Evolutionary conservation across 192 early-diverging fungal species (phyloP), one percentile per base, ranked within the genome.

Genomic region (Coemansia sp.): DNA sequence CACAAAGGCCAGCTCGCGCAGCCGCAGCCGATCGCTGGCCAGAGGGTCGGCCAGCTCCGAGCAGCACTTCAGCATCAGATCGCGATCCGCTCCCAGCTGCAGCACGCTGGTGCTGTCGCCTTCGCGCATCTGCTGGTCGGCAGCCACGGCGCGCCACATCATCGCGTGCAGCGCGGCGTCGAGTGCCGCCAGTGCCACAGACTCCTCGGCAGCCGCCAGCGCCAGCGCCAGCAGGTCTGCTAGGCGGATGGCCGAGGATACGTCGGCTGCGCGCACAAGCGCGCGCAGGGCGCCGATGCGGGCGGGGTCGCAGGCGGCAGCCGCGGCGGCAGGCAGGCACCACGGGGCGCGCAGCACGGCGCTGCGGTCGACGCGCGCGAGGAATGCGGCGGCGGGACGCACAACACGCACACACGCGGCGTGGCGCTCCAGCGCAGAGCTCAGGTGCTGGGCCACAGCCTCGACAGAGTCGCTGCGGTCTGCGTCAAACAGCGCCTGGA

Each of bases 401-500:
- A 59, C 71, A 21, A 82, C 69, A 1, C 69, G 75, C 34, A 74
- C 65, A 25, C 73, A 34, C 17, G 65, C 58, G 68, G 74, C 75
- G 19, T 82, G 62, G 39, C 80, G 68, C 61, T 62, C 69, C 14
- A 82, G 75, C 38, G 68, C 75, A 6, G 62, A 34, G 8, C 48
- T 31, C 3, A 64, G 23, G 29, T 67, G 66, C 23, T 44, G 53
- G 3, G 75, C 66, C 1, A 72, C 46, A 1, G 63, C 72, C 3
- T 34, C 31, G 5, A 82, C 53, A 2, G 63, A 51, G 37, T 65
- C 66, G 0, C 66, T 63, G 53, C 69, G 64, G 51, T 72, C 48
- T 6, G 71, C 72, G 44, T 82, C 80, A 45, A 82, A 82, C 59
- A 82, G 48, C n/a, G 62, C 68, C 69, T 82, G 80, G 38, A 73